Evolutionary conservation across 306 rosid species (phyloP).

Genomic region (Neltuma alba): DNA sequence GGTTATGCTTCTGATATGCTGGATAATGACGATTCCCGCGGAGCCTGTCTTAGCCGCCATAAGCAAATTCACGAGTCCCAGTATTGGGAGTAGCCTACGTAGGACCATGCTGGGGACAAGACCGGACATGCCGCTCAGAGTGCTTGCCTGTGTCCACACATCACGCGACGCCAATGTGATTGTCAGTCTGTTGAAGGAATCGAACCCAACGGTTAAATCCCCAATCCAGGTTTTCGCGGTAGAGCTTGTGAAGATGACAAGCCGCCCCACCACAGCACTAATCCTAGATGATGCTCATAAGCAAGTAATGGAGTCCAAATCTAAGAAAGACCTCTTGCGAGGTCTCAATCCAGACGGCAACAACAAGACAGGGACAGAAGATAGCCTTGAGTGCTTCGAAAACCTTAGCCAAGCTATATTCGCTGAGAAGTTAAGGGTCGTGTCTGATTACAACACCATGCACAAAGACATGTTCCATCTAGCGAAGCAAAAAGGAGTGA

Average conservation of each 20-base stretch:
- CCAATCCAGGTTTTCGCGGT: conserved; percentile 45
- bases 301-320: not conserved
- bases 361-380: not conserved
- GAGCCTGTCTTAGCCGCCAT: conserved; percentile 28
- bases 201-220: conserved; percentile 35
- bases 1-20: conserved; percentile 44
- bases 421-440: conserved; percentile 38
- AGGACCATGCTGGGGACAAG: conserved; percentile 29
- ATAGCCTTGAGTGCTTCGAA: conserved; percentile 41
- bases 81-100: not conserved
- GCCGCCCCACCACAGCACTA: conserved; percentile 26
- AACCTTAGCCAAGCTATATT: conserved; percentile 47
- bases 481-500: conserved; percentile 24
- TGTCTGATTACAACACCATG: conserved; percentile 43
- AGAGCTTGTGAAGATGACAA: conserved; percentile 42
- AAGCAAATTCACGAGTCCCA: not conserved
- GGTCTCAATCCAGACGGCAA: not conserved
- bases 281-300: conserved; percentile 38
- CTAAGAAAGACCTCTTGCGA: not conserved
- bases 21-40: conserved; percentile 40
- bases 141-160: conserved; percentile 47
- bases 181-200: conserved; percentile 39
- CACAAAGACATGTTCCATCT: conserved; percentile 43
- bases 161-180: conserved; percentile 35
- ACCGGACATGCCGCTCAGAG: conserved; percentile 39